phyloP scores from a whole-genome alignment of 1,139 yeast species.

The Hemisphaericaspora xylofermentans region DNA sequence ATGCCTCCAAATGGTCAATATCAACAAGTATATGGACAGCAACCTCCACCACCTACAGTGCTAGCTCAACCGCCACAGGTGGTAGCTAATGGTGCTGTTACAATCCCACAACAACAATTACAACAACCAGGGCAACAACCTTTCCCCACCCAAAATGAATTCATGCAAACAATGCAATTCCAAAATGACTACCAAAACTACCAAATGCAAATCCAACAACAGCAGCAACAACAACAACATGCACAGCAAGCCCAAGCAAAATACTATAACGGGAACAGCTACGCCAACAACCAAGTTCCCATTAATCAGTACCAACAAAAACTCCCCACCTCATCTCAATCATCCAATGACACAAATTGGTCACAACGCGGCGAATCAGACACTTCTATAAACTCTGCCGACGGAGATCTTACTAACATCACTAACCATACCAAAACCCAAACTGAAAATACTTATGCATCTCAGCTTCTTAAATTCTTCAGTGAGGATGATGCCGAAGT shows the following conservation, averaged over 20 bases:
- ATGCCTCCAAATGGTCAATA: conserved; percentile 9
- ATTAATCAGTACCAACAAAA: conserved; percentile 29
- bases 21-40: conserved; percentile 10
- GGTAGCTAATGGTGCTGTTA: conserved; percentile 3
- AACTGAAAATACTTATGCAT: conserved; percentile 48
- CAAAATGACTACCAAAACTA: conserved; percentile 30
- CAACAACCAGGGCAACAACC: conserved; percentile 20
- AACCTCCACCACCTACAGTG: conserved; percentile 16
- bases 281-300: conserved; percentile 7
- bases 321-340: conserved; percentile 35
- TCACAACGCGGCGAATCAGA: conserved; percentile 48
- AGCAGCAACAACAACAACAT: conserved; percentile 16
- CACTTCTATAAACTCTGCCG: conserved; percentile 42
- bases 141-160: conserved; percentile 28
- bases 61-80: conserved; percentile 18
- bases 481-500: conserved; percentile 72
- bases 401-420: too few species aligned
- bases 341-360: conserved; percentile 49
- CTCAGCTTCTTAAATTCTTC: conserved; percentile 58
- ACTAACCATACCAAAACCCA: conserved; percentile 9
- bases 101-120: conserved; percentile 16
- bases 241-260: conserved; percentile 13
- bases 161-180: conserved; percentile 14
- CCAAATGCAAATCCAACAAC: conserved; percentile 29
- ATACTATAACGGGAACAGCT: conserved; percentile 5